Evolutionary conservation across 495 filamentous ascomycete genomes (phyloP), one percentile per base, ranked within the genome.

Genomic region (Podospora pseudoanserina): DNA sequence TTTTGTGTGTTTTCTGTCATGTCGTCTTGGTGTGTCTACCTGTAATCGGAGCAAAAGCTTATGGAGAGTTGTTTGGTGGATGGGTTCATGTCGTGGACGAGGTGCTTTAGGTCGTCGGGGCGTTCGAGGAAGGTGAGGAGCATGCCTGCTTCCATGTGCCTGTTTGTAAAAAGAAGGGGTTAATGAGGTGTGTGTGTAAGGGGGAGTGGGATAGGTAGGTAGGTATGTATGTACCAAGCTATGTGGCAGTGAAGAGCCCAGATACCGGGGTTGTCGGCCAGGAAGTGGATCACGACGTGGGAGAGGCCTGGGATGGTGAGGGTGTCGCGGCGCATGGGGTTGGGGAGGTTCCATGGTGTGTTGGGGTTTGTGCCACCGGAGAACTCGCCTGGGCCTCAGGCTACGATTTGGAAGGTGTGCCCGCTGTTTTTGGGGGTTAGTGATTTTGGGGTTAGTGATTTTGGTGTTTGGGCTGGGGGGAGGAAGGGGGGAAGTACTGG

Each of bases 171-270:
- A 16, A 11, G 39, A 49, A 5, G 5, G 15, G 7, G 15, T 49
- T 49, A 18, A 2, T 49, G 15, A 3, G 7, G 39, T 32, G 30
- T 32, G 2, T 32, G 30, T 32, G 30, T 4, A 32, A 7, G 7
- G 30, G 30, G 30, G 0, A 32, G 30, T 4, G 3, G 30, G 7
- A 32, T 4, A 32, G 30, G 1, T 23, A 23, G 23, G 23, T 23
- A 23, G 23, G 23, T 23, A 23, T 5, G 30, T 32, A 16, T 15
- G 23, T 87, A 83, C 83, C 81, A 85, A 4, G 83, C 79, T 23
- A 83, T 78, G 76, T 86, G 83, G 72, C 82, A 85, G 71, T 86
- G 84, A 67, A 86, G 79, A 0, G 83, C 80, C 84, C 84, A 87
- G 9, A 83, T 73, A 4, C 84, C 70, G 11, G 65, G 26, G 28